These are phyloP conservation scores for Dendrobium officinale DNA, from an alignment of 106 monocot genomes.

Conservation along the genomic window DNA sequence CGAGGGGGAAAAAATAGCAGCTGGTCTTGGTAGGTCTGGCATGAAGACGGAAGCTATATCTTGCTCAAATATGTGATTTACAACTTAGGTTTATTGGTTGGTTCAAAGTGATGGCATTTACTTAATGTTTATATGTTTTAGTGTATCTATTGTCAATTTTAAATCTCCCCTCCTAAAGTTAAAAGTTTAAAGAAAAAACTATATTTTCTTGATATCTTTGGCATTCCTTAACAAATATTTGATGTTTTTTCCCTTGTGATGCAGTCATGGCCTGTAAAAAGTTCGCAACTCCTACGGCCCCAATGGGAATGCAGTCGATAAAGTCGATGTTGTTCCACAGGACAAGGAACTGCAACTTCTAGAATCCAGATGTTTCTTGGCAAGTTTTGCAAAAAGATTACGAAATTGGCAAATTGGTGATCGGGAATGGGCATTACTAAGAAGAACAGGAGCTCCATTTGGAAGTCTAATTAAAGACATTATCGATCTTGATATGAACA, in stretches of 20 bases:
- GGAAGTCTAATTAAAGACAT: conserved; percentile 3
- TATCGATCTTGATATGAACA: not conserved
- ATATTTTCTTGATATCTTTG: not conserved
- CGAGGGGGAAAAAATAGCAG: no score
- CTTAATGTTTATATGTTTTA: no score
- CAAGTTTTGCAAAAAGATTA: not conserved
- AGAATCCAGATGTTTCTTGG: not conserved
- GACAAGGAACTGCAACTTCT: not conserved
- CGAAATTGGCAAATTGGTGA: not conserved
- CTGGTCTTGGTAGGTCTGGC: no score
- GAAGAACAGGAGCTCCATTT: conserved; percentile 9
- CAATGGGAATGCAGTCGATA: not conserved
- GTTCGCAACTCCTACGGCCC: not conserved
- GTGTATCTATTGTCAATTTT: no score
- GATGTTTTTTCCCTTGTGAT: not conserved
- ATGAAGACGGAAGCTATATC: no score
- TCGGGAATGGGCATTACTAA: not conserved
- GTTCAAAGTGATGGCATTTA: not conserved
- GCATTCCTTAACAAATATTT: not conserved
- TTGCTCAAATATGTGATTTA: no score
- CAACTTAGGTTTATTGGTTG: not conserved
- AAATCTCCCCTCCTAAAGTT: no score
- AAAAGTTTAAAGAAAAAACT: not conserved
- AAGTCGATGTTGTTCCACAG: not conserved
- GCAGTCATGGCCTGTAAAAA: not conserved